Evolutionary conservation across 495 filamentous ascomycete species (phyloP), one percentile per base, ranked within the genome.

Genomic region (Penicillium canescens): DNA sequence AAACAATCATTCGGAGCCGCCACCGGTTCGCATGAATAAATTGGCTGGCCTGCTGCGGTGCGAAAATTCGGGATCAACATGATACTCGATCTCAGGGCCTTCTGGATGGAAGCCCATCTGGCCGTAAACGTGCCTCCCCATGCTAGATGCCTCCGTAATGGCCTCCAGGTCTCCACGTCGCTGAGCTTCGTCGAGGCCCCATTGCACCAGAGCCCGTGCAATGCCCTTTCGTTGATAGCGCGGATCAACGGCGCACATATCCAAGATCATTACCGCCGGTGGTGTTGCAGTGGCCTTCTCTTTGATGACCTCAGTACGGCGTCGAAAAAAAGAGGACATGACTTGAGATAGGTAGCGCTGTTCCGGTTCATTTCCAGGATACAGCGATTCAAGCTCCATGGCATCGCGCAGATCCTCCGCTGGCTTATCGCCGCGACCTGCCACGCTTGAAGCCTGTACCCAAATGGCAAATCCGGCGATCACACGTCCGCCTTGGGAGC

Each of bases 391-490:
- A 2, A 71, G 43, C 42, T 70, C 50, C 45, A 71, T 49, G 9
- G 34, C 20, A 12, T 52, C 39, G 18, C 46, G 41, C 1, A 69
- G 18, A 34, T 73, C 66, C 14, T 57, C 52, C 2, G 56, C 18
- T 7, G 66, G 69, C 2, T 44, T 45, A 37, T 71, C 66, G 14
- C 77, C 77, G 52, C 63, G 49, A 7, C 73, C 75, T n/a, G 65
- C 56, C 0, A 74, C 63, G 16, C 26, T 54, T 13, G 63, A 66
- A 21, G 56, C 60, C 46, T 68, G 66, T 1, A 59, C 56, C 76
- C 74, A 79, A 38, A 76, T 70, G 5, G 74, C 74, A 6, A 72
- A 46, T 7, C 76, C 76, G 10, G 56, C 76, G 38, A 76, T 65
- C 5, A 57, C 42, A 11, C 60, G 55, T 20, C 61, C 52, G 2